A percentile compares a stretch with the other conserved stretches of the same genome.
Evolutionary conservation across 2,329 filamentous ascomycete genomes (phyloP).

Genomic region (Lachnellula hyalina): DNA sequence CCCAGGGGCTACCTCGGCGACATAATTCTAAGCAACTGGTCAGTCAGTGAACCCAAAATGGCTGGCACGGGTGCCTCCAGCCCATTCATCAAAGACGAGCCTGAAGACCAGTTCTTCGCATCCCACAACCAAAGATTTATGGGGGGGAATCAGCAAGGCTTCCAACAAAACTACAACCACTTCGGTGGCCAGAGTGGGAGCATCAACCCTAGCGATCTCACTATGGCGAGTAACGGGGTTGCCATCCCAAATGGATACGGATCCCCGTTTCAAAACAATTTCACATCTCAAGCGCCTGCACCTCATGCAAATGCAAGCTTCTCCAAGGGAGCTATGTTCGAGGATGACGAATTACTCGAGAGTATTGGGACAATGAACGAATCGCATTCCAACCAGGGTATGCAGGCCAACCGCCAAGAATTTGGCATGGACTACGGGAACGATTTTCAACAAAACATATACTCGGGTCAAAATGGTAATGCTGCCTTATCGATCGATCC

Average conservation of each 20-base stretch:
- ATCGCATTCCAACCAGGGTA: conserved; percentile 36
- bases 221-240: conserved; percentile 58
- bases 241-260: conserved; percentile 43
- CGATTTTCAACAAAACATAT: conserved; percentile 47
- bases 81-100: conserved; percentile 64
- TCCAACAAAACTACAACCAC: conserved; percentile 40
- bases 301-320: conserved; percentile 63
- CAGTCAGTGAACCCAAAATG: conserved; percentile 26
- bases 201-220: conserved; percentile 82
- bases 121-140: conserved; percentile 29
- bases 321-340: conserved; percentile 72
- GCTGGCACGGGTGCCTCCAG: conserved; percentile 35
- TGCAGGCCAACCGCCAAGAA: conserved; percentile 51
- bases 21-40: conserved; percentile 11
- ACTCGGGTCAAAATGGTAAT: conserved; percentile 49
- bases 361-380: conserved; percentile 48
- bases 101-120: conserved; percentile 54
- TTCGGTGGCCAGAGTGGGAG: conserved; percentile 41
- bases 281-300: conserved; percentile 44
- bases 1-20: conserved; percentile 11
- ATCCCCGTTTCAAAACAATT: conserved; percentile 58
- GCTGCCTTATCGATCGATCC: conserved; percentile 57
- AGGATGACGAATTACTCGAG: conserved; percentile 84
- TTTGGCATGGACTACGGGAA: conserved; percentile 51
- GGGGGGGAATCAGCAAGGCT: conserved; percentile 26